Conservation (phyloP, 306 rosid genomes). For the Cucurbita maxima region DNA sequence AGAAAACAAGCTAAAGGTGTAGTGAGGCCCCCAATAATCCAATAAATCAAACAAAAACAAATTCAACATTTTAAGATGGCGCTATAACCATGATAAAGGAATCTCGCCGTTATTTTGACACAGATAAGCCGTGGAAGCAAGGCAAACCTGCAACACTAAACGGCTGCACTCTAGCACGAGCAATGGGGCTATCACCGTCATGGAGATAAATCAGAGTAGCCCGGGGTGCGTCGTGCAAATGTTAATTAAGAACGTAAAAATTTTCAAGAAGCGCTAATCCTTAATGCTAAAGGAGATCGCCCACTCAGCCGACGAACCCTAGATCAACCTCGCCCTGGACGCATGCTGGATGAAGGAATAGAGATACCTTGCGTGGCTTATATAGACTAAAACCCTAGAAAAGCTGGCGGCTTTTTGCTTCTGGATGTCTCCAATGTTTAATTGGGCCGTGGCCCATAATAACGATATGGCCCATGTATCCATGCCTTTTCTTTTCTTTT, state of each 20-base stretch:
- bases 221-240: constrained; percentile 44
- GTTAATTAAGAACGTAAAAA: not conserved
- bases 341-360: not conserved
- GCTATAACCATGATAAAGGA: not conserved
- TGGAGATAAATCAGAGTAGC: constrained; percentile 22
- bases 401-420: not conserved
- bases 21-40: constrained; percentile 30
- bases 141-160: constrained; percentile 51
- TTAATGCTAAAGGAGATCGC: not conserved
- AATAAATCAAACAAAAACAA: not conserved
- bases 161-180: constrained; percentile 38
- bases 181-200: constrained; percentile 49
- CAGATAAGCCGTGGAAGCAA: constrained; percentile 32
- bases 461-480: not conserved
- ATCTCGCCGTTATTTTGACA: constrained; percentile 44
- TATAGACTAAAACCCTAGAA: constrained; percentile 1
- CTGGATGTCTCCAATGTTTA: not conserved
- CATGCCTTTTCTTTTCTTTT: not conserved
- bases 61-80: not conserved
- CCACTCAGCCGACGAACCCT: not conserved
- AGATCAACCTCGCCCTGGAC: not conserved
- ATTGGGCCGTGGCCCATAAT: not conserved
- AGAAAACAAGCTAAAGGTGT: constrained; percentile 65
- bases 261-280: not conserved
- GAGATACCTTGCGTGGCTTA: not conserved